These are phyloP conservation scores for Daldinia vernicosa DNA, from an alignment of 495 filamentous ascomycete genomes.

Conservation along the genomic window DNA sequence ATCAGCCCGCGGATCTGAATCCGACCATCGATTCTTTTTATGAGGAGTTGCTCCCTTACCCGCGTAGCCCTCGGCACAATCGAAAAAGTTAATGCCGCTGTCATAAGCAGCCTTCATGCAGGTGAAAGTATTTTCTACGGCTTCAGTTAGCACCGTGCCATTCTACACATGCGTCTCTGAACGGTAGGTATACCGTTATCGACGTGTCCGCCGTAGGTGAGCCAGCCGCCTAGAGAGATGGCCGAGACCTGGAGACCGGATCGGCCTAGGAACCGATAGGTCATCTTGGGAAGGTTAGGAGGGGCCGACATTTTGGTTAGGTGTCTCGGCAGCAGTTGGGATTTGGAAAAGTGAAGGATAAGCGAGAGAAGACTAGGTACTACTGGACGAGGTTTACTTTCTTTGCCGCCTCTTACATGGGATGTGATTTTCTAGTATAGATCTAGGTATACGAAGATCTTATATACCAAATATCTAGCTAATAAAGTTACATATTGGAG, in stretches of 20 bases:
- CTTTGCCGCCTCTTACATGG: neutral
- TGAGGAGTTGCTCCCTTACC: slow-evolving; percentile 35
- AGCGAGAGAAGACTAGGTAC: neutral
- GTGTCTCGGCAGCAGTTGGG: neutral
- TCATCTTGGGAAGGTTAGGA: slow-evolving; percentile 67
- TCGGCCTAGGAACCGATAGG: slow-evolving; percentile 77
- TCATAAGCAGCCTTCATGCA: slow-evolving; percentile 83
- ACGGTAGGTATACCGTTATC: slow-evolving; percentile 63
- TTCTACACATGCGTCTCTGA: neutral
- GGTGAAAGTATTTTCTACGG: slow-evolving; percentile 66
- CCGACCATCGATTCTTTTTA: neutral
- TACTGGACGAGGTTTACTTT: neutral
- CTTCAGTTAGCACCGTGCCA: neutral
- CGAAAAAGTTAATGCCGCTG: slow-evolving; percentile 80
- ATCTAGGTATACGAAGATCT: neutral
- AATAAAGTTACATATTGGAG: neutral
- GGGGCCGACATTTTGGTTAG: slow-evolving; percentile 49
- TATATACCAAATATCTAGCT: neutral
- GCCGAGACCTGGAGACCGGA: slow-evolving; percentile 80
- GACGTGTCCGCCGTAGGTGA: slow-evolving; percentile 81
- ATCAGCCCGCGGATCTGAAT: slow-evolving; percentile 7
- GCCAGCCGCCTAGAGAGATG: slow-evolving; percentile 77
- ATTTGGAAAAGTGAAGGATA: neutral
- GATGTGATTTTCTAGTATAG: neutral
- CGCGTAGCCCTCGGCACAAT: slow-evolving; percentile 70